A percentile compares a stretch with the other conserved stretches of the same genome.
These are phyloP conservation scores for Malassezia brasiliensis DNA, from an alignment of 1,284 basidiomycete genomes.

Conservation along the genomic window DNA sequence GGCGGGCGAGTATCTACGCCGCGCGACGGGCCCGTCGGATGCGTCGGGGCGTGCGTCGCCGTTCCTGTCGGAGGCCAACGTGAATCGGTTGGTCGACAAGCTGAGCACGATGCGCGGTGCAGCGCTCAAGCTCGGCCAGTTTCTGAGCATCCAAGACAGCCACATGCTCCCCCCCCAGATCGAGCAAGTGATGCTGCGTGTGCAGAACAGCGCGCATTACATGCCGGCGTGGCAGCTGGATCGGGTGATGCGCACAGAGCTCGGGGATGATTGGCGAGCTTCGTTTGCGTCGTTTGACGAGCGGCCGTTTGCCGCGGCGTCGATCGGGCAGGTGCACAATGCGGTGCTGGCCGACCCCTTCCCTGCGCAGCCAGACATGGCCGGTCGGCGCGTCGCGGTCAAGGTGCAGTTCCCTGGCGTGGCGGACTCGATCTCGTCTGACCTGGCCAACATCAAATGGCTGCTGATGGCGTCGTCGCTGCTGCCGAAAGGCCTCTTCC, in stretches of 20 bases:
- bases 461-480: conserved; percentile 69
- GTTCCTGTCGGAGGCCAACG: conserved; percentile 55
- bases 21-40: conserved; percentile 7
- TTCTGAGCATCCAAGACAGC: conserved; percentile 82
- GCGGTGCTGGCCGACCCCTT: conserved; percentile 55
- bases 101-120: conserved; percentile 90
- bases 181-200: conserved; percentile 75
- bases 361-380: conserved; percentile 22
- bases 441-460: conserved; percentile 74
- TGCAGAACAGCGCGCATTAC: conserved; percentile 92
- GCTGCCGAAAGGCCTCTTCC: conserved; percentile 76
- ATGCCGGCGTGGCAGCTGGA: conserved; percentile 99
- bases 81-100: conserved; percentile 80
- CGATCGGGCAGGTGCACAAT: conserved; percentile 89
- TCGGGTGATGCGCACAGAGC: conserved; percentile 63
- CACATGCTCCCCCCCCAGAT: conserved; percentile 66
- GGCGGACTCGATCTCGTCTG: conserved; percentile 70
- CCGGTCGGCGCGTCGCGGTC: conserved; percentile 59
- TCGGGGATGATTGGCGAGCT: conserved; percentile 67
- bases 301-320: conserved; percentile 86
- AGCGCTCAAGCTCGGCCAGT: conserved; percentile 91
- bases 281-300: conserved; percentile 70
- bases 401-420: conserved; percentile 97
- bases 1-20: conserved; percentile 30
- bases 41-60: conserved; percentile 5